phyloP scores from a whole-genome alignment of 2,329 filamentous ascomycete genomes.

The Clathrospora elynae region DNA sequence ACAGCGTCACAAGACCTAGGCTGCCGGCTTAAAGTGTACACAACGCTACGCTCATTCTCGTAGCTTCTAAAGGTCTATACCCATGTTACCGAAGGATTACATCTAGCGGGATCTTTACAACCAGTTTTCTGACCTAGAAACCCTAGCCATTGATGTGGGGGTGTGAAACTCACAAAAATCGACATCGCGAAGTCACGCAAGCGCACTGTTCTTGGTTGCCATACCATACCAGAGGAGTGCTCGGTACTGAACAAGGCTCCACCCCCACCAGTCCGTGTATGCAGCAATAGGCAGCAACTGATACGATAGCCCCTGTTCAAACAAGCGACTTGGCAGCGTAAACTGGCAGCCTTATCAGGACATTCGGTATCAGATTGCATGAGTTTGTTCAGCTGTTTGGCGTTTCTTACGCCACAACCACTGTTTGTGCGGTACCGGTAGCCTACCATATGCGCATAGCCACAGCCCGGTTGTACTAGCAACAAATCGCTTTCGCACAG shows the following conservation, averaged over 20 bases:
- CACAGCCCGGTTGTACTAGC: slow-evolving; percentile 3
- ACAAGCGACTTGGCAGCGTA: slow-evolving; percentile 9
- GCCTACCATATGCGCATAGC: not conserved
- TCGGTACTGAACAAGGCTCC: slow-evolving; percentile 1
- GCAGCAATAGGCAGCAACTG: slow-evolving; percentile 5
- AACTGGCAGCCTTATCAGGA: not conserved
- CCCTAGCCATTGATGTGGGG: no score
- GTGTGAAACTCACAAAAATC: not conserved
- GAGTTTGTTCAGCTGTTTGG: slow-evolving; percentile 4
- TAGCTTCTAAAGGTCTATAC: not conserved
- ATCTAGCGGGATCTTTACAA: no score
- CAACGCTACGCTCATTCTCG: not conserved
- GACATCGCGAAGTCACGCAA: no score
- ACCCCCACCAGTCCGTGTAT: slow-evolving; percentile 4
- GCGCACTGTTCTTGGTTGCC: no score
- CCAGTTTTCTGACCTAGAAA: no score
- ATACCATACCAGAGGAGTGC: no score
- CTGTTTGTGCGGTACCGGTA: slow-evolving; percentile 7
- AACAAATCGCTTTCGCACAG: slow-evolving; percentile 1
- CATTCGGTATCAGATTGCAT: slow-evolving; percentile 1
- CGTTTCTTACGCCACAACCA: not conserved
- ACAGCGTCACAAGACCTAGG: not conserved
- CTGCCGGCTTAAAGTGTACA: slow-evolving; percentile 1
- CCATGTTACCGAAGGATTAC: no score
- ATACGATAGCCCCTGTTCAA: not conserved